A percentile compares a stretch with the other conserved stretches of the same genome.
Evolutionary conservation across 2,329 filamentous ascomycete genomes (phyloP).

Genomic region (Stagonosporopsis rhizophila): DNA sequence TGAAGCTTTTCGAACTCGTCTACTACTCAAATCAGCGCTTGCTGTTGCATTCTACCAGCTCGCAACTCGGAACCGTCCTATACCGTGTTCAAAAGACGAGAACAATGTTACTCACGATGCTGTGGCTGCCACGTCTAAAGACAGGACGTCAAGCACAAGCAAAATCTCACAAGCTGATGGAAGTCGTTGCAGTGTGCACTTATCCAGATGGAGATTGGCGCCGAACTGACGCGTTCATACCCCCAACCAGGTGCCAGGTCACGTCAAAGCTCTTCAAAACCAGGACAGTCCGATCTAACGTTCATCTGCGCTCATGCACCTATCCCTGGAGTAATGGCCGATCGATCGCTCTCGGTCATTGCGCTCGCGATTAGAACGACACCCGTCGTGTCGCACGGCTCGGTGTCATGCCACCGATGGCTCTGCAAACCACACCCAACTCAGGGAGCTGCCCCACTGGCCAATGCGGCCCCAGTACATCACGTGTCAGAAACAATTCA

Average conservation of each 20-base stretch:
- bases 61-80: no score
- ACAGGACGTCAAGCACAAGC: neutral
- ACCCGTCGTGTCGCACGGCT: slow-evolving; percentile 1
- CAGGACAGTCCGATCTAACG: neutral
- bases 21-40: no score
- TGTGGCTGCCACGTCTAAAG: neutral
- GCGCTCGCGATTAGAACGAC: neutral
- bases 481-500: neutral
- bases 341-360: slow-evolving; percentile 2
- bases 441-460: neutral
- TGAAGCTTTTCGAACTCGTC: no score
- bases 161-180: neutral
- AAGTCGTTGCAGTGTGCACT: neutral
- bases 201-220: neutral
- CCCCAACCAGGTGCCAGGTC: neutral
- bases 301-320: slow-evolving; percentile 1
- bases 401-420: slow-evolving; percentile 4
- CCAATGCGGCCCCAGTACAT: neutral
- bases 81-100: no score
- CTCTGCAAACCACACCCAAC: neutral
- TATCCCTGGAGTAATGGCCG: neutral
- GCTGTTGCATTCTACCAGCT: neutral
- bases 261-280: neutral
- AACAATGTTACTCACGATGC: no score
- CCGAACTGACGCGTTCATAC: neutral